These are phyloP conservation scores for Pseudogymnoascus sp. DNA, from an alignment of 2,329 filamentous ascomycete species.

Conservation along the genomic window DNA sequence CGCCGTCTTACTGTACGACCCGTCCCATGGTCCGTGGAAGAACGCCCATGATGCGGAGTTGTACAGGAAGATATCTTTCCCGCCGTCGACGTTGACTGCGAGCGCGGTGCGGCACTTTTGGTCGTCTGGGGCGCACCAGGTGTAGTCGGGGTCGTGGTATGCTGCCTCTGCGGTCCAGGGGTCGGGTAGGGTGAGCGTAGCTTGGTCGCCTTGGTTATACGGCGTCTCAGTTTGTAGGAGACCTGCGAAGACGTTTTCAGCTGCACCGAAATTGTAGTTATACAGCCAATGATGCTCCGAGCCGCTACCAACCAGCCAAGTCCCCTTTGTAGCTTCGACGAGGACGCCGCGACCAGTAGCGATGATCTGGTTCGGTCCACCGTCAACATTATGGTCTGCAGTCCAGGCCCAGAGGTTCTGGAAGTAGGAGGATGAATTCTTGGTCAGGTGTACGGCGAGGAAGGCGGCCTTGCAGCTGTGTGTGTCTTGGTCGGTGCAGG, in stretches of 20 bases:
- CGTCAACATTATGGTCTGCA: conserved; percentile 46
- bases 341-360: conserved; percentile 41
- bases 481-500: conserved; percentile 30
- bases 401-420: conserved; percentile 45
- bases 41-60: conserved; percentile 32
- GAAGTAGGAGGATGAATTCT: conserved; percentile 41
- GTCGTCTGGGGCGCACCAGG: conserved; percentile 23
- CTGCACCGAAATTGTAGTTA: conserved; percentile 45
- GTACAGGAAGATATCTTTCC: conserved; percentile 27
- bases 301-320: conserved; percentile 46
- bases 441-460: conserved; percentile 42
- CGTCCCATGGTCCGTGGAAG: conserved; percentile 23
- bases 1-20: neutral
- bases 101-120: conserved; percentile 26
- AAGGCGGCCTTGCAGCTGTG: conserved; percentile 41
- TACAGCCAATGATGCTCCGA: conserved; percentile 47
- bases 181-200: conserved; percentile 30
- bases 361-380: conserved; percentile 33
- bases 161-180: conserved; percentile 31
- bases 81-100: conserved; percentile 20
- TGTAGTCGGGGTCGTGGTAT: conserved; percentile 28
- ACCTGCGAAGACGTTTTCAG: conserved; percentile 55
- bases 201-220: conserved; percentile 52
- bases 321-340: conserved; percentile 40
- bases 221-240: conserved; percentile 64